Percentiles rank a stretch among this genome's conserved stretches.
Conservation (phyloP, 179 eudicot genomes). For the Actinidia arguta region DNA sequence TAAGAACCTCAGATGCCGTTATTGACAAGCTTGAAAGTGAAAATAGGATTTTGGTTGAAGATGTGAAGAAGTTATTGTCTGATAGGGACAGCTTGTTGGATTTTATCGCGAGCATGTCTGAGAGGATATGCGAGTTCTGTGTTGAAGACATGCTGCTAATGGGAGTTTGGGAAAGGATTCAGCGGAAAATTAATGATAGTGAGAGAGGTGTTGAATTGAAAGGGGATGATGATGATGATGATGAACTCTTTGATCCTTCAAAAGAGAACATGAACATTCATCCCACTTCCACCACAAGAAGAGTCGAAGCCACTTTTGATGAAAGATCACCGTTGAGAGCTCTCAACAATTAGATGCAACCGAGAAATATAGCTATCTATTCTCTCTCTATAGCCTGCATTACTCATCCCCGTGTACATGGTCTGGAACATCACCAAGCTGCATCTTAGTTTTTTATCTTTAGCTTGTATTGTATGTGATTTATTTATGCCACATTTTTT, state of each 20-base stretch:
- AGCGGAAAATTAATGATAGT: slow-evolving; percentile 28
- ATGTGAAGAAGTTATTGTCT: slow-evolving; percentile 36
- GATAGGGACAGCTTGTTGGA: slow-evolving; percentile 58
- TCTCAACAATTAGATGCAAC: slow-evolving; percentile 50
- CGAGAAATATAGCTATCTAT: slow-evolving; percentile 15
- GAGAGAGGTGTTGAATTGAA: slow-evolving; percentile 6
- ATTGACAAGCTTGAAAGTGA: slow-evolving; percentile 42
- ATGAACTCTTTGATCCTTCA: slow-evolving; percentile 32
- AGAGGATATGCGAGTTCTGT: slow-evolving; percentile 42
- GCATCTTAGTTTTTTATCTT: not conserved
- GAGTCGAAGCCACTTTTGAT: slow-evolving; percentile 42
- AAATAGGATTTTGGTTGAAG: slow-evolving; percentile 33
- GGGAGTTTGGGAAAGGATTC: slow-evolving; percentile 48
- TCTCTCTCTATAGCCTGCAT: slow-evolving; percentile 10
- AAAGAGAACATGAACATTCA: slow-evolving; percentile 44
- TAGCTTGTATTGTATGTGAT: not conserved
- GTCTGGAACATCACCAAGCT: not conserved
- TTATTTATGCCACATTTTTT: not conserved
- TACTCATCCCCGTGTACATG: not conserved
- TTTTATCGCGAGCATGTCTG: slow-evolving; percentile 40
- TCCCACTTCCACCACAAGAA: slow-evolving; percentile 35
- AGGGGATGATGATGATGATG: slow-evolving; percentile 13
- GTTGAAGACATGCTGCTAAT: slow-evolving; percentile 59
- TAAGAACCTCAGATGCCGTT: slow-evolving; percentile 26
- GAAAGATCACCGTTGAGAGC: slow-evolving; percentile 76